A percentile compares a stretch with the other conserved stretches of the same genome.
phyloP scores from a whole-genome alignment of 352 stramenopile genomes.

The Blastocystis sp. region DNA sequence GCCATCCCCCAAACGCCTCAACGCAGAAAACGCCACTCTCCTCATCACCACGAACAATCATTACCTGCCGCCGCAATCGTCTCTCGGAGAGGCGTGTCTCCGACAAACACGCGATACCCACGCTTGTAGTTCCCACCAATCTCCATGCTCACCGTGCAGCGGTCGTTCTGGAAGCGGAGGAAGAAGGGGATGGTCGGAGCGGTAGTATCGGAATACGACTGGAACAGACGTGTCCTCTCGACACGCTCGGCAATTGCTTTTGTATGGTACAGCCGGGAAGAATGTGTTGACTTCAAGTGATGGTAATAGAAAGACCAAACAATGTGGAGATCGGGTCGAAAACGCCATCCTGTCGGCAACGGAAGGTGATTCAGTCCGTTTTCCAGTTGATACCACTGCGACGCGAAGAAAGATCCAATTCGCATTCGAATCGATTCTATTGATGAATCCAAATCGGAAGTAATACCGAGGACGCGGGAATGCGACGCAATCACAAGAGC shows the following conservation, averaged over 20 bases:
- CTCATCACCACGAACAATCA: neutral
- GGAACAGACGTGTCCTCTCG: neutral
- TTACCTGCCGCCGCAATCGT: conserved; percentile 3
- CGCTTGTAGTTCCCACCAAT: conserved; percentile 27
- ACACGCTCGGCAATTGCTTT: conserved; percentile 28
- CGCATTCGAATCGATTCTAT: neutral
- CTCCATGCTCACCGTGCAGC: neutral
- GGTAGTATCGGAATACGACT: neutral
- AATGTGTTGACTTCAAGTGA: conserved; percentile 22
- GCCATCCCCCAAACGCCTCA: neutral
- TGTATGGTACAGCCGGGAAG: conserved; percentile 11
- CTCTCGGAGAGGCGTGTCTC: neutral
- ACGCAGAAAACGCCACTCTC: neutral
- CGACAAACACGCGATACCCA: neutral
- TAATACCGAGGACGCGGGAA: neutral
- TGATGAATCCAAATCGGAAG: neutral
- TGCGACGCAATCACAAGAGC: neutral
- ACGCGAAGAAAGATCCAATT: neutral
- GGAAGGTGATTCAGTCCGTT: conserved; percentile 31
- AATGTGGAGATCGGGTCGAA: neutral
- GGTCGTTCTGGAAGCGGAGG: neutral
- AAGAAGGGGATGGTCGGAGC: neutral
- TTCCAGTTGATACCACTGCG: conserved; percentile 40
- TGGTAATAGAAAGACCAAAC: neutral
- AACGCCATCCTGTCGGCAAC: neutral